Percentiles rank a stretch among this genome's conserved stretches.
Evolutionary conservation across 306 rosid species (phyloP).

Genomic region (Hippophae tibetana): DNA sequence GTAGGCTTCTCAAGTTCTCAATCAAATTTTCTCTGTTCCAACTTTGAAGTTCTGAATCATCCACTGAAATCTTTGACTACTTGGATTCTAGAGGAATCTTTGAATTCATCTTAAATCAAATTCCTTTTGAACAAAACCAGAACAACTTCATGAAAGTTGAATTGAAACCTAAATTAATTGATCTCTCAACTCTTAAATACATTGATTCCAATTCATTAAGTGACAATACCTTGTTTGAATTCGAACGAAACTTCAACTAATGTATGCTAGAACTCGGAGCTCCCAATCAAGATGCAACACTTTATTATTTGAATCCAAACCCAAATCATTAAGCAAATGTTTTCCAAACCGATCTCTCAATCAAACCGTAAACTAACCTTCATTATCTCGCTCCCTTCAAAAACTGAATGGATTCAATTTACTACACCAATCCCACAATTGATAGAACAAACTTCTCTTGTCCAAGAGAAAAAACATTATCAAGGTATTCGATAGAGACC

Average conservation of each 20-base stretch:
- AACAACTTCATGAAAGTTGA: slow-evolving; percentile 28
- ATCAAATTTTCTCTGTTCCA: slow-evolving; percentile 1
- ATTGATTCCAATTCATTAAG: neutral
- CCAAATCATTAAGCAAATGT: no score
- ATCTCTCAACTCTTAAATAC: slow-evolving; percentile 30
- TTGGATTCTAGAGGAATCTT: slow-evolving; percentile 13
- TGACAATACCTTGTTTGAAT: neutral
- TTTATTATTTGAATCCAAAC: no score
- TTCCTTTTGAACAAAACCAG: neutral
- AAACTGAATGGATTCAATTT: slow-evolving; percentile 59
- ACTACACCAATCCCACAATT: neutral
- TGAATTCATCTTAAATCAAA: slow-evolving; percentile 12
- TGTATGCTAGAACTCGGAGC: neutral
- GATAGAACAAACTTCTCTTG: neutral
- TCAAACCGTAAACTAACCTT: slow-evolving; percentile 38
- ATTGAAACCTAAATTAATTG: slow-evolving; percentile 28
- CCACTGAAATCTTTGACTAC: slow-evolving; percentile 19
- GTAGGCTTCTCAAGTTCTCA: neutral
- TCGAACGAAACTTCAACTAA: slow-evolving; percentile 4
- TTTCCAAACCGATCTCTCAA: no score
- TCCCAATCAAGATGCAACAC: slow-evolving; percentile 1
- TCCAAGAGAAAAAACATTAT: slow-evolving; percentile 26
- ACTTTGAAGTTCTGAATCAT: slow-evolving; percentile 25
- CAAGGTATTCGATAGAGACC: slow-evolving; percentile 70
- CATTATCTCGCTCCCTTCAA: slow-evolving; percentile 46